Evolutionary conservation across 495 filamentous ascomycete species (phyloP).

Genomic region (Penicillium daleae): DNA sequence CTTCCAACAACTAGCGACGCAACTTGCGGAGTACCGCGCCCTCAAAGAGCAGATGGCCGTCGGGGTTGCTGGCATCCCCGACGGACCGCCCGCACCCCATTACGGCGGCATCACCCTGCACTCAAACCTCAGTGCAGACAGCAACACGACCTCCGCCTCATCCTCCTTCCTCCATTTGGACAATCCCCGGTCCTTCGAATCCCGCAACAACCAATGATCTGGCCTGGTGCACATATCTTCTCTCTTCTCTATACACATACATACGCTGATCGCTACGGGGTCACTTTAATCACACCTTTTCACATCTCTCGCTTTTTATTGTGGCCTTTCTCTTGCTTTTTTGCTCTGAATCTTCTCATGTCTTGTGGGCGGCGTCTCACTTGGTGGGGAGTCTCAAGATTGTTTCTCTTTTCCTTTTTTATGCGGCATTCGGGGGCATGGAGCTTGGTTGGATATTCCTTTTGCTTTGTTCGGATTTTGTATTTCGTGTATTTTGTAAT

Average conservation of each 20-base stretch:
- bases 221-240: slow-evolving; percentile 1
- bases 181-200: slow-evolving; percentile 25
- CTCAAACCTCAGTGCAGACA: slow-evolving; percentile 24
- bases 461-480: slow-evolving; percentile 10
- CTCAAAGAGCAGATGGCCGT: slow-evolving; percentile 51
- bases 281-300: slow-evolving; percentile 16
- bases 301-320: slow-evolving; percentile 14
- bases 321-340: slow-evolving; percentile 8
- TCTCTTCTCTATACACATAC: neutral
- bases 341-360: neutral
- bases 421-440: slow-evolving; percentile 31
- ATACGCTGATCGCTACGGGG: neutral
- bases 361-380: slow-evolving; percentile 29
- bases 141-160: slow-evolving; percentile 33
- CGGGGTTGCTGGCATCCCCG: slow-evolving; percentile 37
- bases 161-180: slow-evolving; percentile 40
- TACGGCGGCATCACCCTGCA: slow-evolving; percentile 20
- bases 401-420: slow-evolving; percentile 11
- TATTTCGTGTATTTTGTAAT: slow-evolving; percentile 5
- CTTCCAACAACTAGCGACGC: slow-evolving; percentile 49
- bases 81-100: slow-evolving; percentile 19
- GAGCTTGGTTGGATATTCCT: slow-evolving; percentile 29
- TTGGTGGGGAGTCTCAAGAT: slow-evolving; percentile 19
- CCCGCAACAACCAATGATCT: slow-evolving; percentile 16
- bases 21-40: slow-evolving; percentile 54